Conservation (phyloP, 129 eudicot species). For the Tagetes patula region DNA sequence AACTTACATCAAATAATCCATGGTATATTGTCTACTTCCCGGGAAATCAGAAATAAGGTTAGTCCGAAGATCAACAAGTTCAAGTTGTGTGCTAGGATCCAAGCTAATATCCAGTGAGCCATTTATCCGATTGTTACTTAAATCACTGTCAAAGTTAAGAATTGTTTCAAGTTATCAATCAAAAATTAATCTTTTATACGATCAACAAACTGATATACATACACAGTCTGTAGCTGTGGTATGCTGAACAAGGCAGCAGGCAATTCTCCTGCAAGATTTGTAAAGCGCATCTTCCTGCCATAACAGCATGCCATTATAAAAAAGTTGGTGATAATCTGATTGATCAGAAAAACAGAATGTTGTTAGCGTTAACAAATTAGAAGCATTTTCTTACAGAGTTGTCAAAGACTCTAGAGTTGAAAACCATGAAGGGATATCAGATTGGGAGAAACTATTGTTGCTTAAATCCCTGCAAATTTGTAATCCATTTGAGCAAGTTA, state of each 20-base stretch:
- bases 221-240: constrained; percentile 65
- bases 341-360: background rate
- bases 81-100: constrained; percentile 49
- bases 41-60: constrained; percentile 33
- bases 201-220: constrained; percentile 6
- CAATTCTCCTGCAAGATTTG: constrained; percentile 58
- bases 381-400: constrained; percentile 44
- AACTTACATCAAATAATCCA: constrained; percentile 30
- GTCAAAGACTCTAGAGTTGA: constrained; percentile 44
- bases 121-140: constrained; percentile 55
- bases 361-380: background rate
- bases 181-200: background rate
- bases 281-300: constrained; percentile 47
- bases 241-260: constrained; percentile 51
- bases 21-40: constrained; percentile 16
- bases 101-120: constrained; percentile 56
- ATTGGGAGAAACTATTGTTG: constrained; percentile 38
- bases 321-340: background rate
- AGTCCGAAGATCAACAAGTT: constrained; percentile 62
- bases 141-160: constrained; percentile 22
- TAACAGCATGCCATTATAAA: constrained; percentile 5
- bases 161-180: too few species aligned
- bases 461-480: constrained; percentile 53
- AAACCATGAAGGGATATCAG: constrained; percentile 50
- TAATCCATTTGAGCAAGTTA: background rate